phyloP scores from a whole-genome alignment of 148 eudicot species.

The Fallopia convolvulus region DNA sequence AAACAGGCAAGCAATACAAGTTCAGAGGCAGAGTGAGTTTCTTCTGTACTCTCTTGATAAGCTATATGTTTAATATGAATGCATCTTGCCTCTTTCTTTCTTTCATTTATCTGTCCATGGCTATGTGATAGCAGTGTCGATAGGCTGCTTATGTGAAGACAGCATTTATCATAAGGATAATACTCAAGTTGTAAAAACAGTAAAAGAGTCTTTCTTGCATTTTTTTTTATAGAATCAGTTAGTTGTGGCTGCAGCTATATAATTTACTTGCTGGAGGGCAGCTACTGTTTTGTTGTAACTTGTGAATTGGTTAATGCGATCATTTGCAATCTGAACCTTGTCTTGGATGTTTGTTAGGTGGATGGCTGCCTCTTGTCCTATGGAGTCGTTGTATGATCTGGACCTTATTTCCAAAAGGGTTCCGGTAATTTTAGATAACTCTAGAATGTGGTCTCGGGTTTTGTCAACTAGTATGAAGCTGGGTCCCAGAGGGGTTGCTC shows the following conservation, averaged over 20 bases:
- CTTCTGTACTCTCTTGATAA: background rate
- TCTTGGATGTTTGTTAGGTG: constrained; percentile 46
- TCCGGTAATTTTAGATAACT: constrained; percentile 85
- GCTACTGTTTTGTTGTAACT: background rate
- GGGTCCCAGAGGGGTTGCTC: constrained; percentile 71
- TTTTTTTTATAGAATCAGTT: background rate
- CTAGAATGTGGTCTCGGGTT: constrained; percentile 69
- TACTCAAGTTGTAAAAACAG: background rate
- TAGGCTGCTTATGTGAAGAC: background rate
- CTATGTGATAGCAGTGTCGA: background rate
- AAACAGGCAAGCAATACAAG: constrained; percentile 38
- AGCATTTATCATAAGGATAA: too few relatives aligned
- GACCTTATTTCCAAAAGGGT: constrained; percentile 63
- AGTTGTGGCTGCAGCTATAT: background rate
- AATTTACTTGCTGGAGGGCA: background rate
- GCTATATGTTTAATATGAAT: background rate
- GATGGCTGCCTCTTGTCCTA: constrained; percentile 68
- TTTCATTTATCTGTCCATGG: background rate
- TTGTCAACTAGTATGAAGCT: constrained; percentile 72
- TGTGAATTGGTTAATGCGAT: background rate
- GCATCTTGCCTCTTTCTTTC: background rate
- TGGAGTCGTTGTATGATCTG: constrained; percentile 90
- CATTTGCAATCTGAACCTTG: constrained; percentile 14
- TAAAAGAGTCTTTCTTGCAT: background rate
- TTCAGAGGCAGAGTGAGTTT: constrained; percentile 60